Percentiles rank a stretch among this genome's conserved stretches.
Conservation (phyloP, 176 grass and related monocot genomes). For the Secale cereale region DNA sequence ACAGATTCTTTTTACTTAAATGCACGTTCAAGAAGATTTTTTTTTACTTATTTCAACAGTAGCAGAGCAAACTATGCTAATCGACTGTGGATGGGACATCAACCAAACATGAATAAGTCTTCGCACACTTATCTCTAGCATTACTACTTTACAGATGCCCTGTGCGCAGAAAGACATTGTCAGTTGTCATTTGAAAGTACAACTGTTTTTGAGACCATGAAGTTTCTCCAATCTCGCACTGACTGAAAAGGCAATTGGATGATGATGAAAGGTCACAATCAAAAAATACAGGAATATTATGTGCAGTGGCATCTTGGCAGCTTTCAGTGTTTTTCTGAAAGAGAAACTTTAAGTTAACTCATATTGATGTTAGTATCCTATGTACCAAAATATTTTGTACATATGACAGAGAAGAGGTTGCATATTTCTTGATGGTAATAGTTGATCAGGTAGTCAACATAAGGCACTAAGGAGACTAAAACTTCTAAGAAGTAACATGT, state of each 20-base stretch:
- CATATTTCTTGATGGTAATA: conserved; percentile 2
- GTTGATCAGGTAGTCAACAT: conserved; percentile 14
- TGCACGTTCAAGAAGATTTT: too few relatives aligned
- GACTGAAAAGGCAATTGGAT: conserved; percentile 21
- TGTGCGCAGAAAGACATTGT: conserved; percentile 26
- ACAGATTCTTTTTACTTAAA: neutral
- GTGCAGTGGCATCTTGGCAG: conserved; percentile 9
- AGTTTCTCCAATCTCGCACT: conserved; percentile 33
- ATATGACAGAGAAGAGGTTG: neutral
- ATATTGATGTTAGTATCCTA: neutral
- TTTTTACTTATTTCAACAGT: neutral
- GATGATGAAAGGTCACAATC: conserved; percentile 24
- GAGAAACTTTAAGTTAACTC: too few relatives aligned
- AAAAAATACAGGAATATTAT: conserved; percentile 3
- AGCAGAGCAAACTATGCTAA: neutral
- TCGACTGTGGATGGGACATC: conserved; percentile 30
- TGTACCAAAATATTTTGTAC: conserved; percentile 18
- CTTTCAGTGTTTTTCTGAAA: neutral
- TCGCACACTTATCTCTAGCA: conserved; percentile 23
- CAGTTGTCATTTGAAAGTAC: conserved; percentile 33
- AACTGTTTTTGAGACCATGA: conserved; percentile 24
- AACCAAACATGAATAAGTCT: conserved; percentile 35
- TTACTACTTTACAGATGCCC: conserved; percentile 24
- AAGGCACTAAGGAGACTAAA: conserved; percentile 27
- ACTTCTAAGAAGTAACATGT: conserved; percentile 8